Percentiles rank a stretch among this genome's conserved stretches.
phyloP scores from a whole-genome alignment of 306 rosid genomes.

The Vigna nakashimae region DNA sequence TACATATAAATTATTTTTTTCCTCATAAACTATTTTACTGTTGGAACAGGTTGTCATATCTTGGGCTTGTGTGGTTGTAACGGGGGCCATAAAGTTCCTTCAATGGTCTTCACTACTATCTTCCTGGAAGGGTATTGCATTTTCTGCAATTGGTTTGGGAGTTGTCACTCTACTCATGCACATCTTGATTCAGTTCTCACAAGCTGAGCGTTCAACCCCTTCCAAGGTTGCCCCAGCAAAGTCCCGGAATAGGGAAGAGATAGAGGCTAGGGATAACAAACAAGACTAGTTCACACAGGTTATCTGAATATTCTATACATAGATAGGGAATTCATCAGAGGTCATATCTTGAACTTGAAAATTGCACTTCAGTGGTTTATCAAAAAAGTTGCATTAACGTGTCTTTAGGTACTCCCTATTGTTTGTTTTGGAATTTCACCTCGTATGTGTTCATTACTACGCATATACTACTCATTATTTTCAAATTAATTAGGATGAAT shows the following conservation, averaged over 20 bases:
- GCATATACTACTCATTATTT: slow-evolving; percentile 43
- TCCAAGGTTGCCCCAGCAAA: slow-evolving; percentile 62
- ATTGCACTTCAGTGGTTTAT: not conserved
- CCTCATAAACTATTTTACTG: not conserved
- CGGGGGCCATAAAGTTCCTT: slow-evolving; percentile 65
- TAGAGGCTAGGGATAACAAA: slow-evolving; percentile 41
- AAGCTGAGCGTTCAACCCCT: slow-evolving; percentile 75
- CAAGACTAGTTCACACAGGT: slow-evolving; percentile 47
- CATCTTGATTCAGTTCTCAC: slow-evolving; percentile 72
- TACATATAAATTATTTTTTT: too few species aligned
- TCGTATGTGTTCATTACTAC: slow-evolving; percentile 9
- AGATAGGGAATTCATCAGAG: slow-evolving; percentile 7
- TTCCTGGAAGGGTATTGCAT: slow-evolving; percentile 77
- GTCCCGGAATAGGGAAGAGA: slow-evolving; percentile 41
- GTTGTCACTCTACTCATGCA: slow-evolving; percentile 77
- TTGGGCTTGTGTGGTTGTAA: slow-evolving; percentile 67
- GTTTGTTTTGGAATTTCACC: slow-evolving; percentile 4
- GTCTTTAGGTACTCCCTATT: slow-evolving; percentile 18
- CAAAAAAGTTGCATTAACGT: not conserved
- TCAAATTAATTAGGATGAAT: slow-evolving; percentile 37
- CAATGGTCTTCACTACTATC: slow-evolving; percentile 64
- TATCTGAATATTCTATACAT: slow-evolving; percentile 3
- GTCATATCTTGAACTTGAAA: slow-evolving; percentile 12
- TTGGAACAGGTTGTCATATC: slow-evolving; percentile 64
- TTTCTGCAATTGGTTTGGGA: slow-evolving; percentile 55